phyloP scores from a whole-genome alignment of 2,329 filamentous ascomycete species.

The Penicillium sp. region DNA sequence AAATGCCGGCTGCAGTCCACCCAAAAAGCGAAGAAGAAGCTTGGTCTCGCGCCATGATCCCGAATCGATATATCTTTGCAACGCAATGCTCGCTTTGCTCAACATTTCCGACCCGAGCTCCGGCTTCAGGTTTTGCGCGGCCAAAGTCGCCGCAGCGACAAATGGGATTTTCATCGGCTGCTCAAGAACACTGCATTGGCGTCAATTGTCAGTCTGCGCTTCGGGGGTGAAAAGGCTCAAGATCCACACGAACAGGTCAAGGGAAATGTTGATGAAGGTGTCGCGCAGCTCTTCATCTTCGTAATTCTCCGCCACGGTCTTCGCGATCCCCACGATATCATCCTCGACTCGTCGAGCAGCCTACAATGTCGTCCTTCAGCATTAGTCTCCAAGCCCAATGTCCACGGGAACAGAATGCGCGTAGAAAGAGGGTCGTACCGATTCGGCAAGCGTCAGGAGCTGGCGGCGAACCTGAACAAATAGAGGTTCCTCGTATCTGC shows the following conservation, averaged over 20 bases:
- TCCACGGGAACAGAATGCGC: not conserved
- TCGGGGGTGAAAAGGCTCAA: not conserved
- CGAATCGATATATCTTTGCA: slow-evolving; percentile 65
- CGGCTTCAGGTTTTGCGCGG: slow-evolving; percentile 73
- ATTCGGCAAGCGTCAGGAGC: slow-evolving; percentile 77
- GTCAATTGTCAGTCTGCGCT: slow-evolving; percentile 5
- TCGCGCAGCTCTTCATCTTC: slow-evolving; percentile 77
- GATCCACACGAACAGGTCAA: slow-evolving; percentile 62
- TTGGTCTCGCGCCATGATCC: slow-evolving; percentile 92
- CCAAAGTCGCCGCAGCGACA: slow-evolving; percentile 76
- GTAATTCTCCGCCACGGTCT: slow-evolving; percentile 74
- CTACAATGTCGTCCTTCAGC: slow-evolving; percentile 22
- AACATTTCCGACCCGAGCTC: slow-evolving; percentile 73
- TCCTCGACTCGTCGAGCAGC: slow-evolving; percentile 75
- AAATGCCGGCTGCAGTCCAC: slow-evolving; percentile 76
- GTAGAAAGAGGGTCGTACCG: slow-evolving; percentile 42
- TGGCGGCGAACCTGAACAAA: slow-evolving; percentile 73
- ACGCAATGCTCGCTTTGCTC: slow-evolving; percentile 56
- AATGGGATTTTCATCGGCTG: slow-evolving; percentile 99
- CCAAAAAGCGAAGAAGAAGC: slow-evolving; percentile 82
- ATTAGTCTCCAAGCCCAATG: slow-evolving; percentile 7
- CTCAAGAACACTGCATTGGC: slow-evolving; percentile 61
- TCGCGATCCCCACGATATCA: slow-evolving; percentile 71
- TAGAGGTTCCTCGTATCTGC: slow-evolving; percentile 71
- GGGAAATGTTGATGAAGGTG: slow-evolving; percentile 68